Percentiles rank a stretch among this genome's conserved stretches.
phyloP scores from a whole-genome alignment of 768 basidiomycete species.

The Suillus ampliporus region DNA sequence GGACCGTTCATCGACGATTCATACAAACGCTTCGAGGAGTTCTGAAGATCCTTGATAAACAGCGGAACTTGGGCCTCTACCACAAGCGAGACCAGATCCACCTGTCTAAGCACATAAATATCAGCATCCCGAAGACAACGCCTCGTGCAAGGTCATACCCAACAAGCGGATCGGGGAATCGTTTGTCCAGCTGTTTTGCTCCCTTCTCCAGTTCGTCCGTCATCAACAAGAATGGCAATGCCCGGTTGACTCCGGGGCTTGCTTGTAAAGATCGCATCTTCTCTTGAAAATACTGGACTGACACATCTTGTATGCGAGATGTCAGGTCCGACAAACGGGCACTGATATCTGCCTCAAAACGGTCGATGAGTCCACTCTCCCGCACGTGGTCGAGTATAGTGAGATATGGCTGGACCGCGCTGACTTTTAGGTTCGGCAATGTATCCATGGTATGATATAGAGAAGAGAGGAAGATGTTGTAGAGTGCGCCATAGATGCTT shows the following conservation, averaged over 20 bases:
- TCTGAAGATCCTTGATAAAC: slow-evolving; percentile 68
- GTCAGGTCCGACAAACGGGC: slow-evolving; percentile 72
- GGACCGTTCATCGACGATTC: slow-evolving; percentile 88
- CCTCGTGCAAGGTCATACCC: slow-evolving; percentile 55
- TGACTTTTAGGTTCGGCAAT: slow-evolving; percentile 72
- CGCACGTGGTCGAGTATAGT: slow-evolving; percentile 73
- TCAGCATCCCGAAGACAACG: slow-evolving; percentile 7
- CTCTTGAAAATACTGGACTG: slow-evolving; percentile 63
- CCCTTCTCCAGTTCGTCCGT: slow-evolving; percentile 90
- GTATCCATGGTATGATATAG: slow-evolving; percentile 86
- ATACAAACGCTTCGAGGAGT: slow-evolving; percentile 72
- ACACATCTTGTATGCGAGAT: slow-evolving; percentile 63
- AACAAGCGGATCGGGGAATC: slow-evolving; percentile 83
- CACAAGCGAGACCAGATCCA: slow-evolving; percentile 79
- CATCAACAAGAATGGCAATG: slow-evolving; percentile 80
- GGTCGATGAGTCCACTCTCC: slow-evolving; percentile 71
- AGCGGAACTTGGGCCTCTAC: slow-evolving; percentile 72
- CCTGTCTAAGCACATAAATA: slow-evolving; percentile 47
- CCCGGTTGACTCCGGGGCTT: slow-evolving; percentile 79
- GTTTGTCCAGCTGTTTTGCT: slow-evolving; percentile 83
- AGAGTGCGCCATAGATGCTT: slow-evolving; percentile 71
- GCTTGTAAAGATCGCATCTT: slow-evolving; percentile 69
- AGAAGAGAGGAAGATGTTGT: slow-evolving; percentile 85
- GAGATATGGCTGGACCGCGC: slow-evolving; percentile 70
- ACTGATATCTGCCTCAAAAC: slow-evolving; percentile 74